phyloP scores from a whole-genome alignment of 1,284 basidiomycete genomes.

The Ustilago trichophora region DNA sequence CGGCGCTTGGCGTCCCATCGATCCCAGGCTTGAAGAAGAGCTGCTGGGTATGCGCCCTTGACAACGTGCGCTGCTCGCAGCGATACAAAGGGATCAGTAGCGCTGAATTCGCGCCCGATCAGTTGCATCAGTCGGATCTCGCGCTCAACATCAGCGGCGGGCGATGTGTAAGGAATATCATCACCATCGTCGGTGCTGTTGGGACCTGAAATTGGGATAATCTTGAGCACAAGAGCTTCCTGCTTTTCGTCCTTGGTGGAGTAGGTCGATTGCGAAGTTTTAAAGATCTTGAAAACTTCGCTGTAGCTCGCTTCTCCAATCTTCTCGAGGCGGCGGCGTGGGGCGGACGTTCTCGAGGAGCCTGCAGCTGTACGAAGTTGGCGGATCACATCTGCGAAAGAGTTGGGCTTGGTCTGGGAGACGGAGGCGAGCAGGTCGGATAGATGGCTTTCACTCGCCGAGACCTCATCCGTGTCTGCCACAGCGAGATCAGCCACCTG shows the following conservation, averaged over 20 bases:
- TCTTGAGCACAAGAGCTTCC: slow-evolving; percentile 70
- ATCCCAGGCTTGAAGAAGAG: slow-evolving; percentile 85
- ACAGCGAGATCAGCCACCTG: slow-evolving; percentile 14
- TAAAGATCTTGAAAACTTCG: slow-evolving; percentile 87
- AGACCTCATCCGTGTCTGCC: not conserved
- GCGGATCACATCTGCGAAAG: slow-evolving; percentile 11
- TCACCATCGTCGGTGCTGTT: slow-evolving; percentile 37
- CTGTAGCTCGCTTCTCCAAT: slow-evolving; percentile 96
- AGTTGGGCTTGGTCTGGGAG: slow-evolving; percentile 19
- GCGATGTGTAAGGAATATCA: slow-evolving; percentile 65
- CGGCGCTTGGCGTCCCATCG: slow-evolving; percentile 72
- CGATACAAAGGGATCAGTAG: slow-evolving; percentile 30
- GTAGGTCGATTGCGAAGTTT: no score
- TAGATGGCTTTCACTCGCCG: not conserved
- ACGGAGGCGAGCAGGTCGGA: slow-evolving; percentile 17
- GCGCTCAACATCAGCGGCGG: slow-evolving; percentile 78
- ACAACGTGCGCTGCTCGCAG: slow-evolving; percentile 77
- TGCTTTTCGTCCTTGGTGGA: no score
- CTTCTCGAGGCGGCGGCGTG: slow-evolving; percentile 70
- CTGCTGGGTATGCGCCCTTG: slow-evolving; percentile 80
- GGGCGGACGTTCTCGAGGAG: not conserved
- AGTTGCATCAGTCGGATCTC: slow-evolving; percentile 86
- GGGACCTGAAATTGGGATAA: slow-evolving; percentile 73
- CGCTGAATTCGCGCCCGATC: slow-evolving; percentile 67
- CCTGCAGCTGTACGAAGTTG: slow-evolving; percentile 1